A percentile compares a stretch with the other conserved stretches of the same genome.
phyloP scores from a whole-genome alignment of 2,329 filamentous ascomycete genomes.

The Neoascochyta sp. region DNA sequence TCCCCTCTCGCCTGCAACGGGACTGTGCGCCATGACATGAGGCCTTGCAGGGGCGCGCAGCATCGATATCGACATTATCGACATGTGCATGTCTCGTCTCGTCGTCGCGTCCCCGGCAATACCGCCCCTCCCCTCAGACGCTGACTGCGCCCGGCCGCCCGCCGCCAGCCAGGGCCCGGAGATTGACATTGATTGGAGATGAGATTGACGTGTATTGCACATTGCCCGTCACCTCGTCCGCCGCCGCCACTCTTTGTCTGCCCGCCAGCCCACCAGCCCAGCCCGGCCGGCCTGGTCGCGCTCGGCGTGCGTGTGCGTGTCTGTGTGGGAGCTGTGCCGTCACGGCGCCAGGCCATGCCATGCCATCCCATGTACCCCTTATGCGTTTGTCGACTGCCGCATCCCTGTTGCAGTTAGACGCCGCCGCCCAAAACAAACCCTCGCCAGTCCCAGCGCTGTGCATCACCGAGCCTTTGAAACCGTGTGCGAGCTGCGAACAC shows the following conservation, averaged over 20 bases:
- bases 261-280: conserved; percentile 12
- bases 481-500: conserved; percentile 23
- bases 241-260: conserved; percentile 14
- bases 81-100: too few relatives aligned
- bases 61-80: conserved; percentile 24
- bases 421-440: conserved; percentile 25
- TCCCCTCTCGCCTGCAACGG: conserved; percentile 22
- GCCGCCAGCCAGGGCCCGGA: too few relatives aligned
- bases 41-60: conserved; percentile 20
- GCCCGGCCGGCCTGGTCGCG: too few relatives aligned
- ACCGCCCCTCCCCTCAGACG: too few relatives aligned
- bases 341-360: conserved; percentile 21
- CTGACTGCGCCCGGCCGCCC: too few relatives aligned
- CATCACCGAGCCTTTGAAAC: conserved; percentile 31
- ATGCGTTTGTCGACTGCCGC: conserved; percentile 11
- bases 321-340: conserved; percentile 26
- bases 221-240: too few relatives aligned
- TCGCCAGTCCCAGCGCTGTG: conserved; percentile 11
- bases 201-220: too few relatives aligned
- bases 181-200: too few relatives aligned
- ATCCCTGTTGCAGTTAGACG: conserved; percentile 19
- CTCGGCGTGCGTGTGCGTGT: too few relatives aligned
- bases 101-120: too few relatives aligned
- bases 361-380: conserved; percentile 15
- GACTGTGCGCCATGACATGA: conserved; percentile 18